Evolutionary conservation across 495 filamentous ascomycete species (phyloP).

Genomic region (Xanthoparmelia taractica): DNA sequence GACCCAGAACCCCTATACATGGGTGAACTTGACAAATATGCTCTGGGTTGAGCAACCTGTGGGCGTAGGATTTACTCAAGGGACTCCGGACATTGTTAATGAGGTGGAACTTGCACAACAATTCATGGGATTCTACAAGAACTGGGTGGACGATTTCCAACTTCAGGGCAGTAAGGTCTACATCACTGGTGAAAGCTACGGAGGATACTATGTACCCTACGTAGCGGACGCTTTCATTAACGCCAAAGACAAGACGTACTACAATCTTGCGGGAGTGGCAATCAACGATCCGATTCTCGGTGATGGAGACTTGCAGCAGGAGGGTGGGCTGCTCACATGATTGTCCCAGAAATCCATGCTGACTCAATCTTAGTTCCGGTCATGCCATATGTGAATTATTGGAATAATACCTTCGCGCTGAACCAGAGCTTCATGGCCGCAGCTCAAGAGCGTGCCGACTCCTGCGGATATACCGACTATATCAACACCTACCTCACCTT

Average conservation of each 20-base stretch:
- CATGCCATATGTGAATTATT: slow-evolving; percentile 44
- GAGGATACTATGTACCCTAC: slow-evolving; percentile 48
- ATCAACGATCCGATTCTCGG: slow-evolving; percentile 28
- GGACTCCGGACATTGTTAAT: slow-evolving; percentile 44
- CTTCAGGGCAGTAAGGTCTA: slow-evolving; percentile 55
- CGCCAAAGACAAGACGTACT: slow-evolving; percentile 42
- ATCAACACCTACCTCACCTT: slow-evolving; percentile 50
- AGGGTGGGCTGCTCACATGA: slow-evolving; percentile 35
- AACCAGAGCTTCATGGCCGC: slow-evolving; percentile 44
- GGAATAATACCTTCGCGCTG: slow-evolving; percentile 48
- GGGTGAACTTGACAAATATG: slow-evolving; percentile 60
- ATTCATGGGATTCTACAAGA: slow-evolving; percentile 58
- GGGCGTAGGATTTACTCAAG: slow-evolving; percentile 50
- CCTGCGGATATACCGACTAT: slow-evolving; percentile 50
- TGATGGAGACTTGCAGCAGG: slow-evolving; percentile 20
- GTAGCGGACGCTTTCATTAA: slow-evolving; percentile 47
- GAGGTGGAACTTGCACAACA: slow-evolving; percentile 51
- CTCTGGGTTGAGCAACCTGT: slow-evolving; percentile 58
- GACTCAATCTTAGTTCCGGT: slow-evolving; percentile 37
- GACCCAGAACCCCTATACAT: slow-evolving; percentile 53
- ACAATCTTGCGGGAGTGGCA: slow-evolving; percentile 37
- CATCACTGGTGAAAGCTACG: slow-evolving; percentile 56
- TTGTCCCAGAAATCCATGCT: slow-evolving; percentile 30
- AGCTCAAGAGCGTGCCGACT: slow-evolving; percentile 40
- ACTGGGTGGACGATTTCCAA: slow-evolving; percentile 53